These are phyloP conservation scores for Camelina sativa DNA, from an alignment of 345 rosid genomes.

Conservation along the genomic window DNA sequence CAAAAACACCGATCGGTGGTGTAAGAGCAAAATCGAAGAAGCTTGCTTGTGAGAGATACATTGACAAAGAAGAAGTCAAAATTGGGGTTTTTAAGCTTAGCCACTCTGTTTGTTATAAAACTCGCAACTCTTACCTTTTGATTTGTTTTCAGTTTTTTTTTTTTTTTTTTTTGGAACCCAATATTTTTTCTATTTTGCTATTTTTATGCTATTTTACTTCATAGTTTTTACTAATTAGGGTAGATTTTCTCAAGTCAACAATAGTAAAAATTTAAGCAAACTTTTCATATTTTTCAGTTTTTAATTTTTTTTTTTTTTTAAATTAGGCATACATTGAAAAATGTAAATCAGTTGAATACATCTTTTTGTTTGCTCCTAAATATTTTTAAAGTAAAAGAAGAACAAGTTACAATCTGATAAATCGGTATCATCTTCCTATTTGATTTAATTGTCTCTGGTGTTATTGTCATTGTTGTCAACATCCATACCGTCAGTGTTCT, in stretches of 20 bases:
- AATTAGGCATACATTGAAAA: background rate
- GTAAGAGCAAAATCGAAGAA: slow-evolving; percentile 12
- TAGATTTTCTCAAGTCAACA: background rate
- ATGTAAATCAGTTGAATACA: slow-evolving; percentile 3
- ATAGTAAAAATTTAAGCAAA: background rate
- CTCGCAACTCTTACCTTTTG: too few species aligned
- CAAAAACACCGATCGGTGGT: slow-evolving; percentile 7
- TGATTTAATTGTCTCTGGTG: background rate
- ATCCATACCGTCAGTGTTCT: background rate
- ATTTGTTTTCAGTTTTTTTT: too few species aligned
- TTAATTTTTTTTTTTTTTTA: too few species aligned
- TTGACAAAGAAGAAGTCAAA: slow-evolving; percentile 30
- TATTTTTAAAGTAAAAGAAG: background rate
- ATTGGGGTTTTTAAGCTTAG: background rate
- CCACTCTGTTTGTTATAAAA: too few species aligned
- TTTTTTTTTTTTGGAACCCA: too few species aligned
- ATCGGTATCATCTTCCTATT: background rate
- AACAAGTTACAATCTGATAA: background rate
- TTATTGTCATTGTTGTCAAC: slow-evolving; percentile 13
- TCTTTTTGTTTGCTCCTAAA: slow-evolving; percentile 18
- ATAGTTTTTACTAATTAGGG: background rate
- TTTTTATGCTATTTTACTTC: background rate
- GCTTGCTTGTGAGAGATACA: slow-evolving; percentile 28
- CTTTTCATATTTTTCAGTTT: background rate
- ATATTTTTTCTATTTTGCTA: background rate